Evolutionary conservation across 2,329 filamentous ascomycete species (phyloP), one percentile per base, ranked within the genome.

Genomic region (Fusarium hostae): DNA sequence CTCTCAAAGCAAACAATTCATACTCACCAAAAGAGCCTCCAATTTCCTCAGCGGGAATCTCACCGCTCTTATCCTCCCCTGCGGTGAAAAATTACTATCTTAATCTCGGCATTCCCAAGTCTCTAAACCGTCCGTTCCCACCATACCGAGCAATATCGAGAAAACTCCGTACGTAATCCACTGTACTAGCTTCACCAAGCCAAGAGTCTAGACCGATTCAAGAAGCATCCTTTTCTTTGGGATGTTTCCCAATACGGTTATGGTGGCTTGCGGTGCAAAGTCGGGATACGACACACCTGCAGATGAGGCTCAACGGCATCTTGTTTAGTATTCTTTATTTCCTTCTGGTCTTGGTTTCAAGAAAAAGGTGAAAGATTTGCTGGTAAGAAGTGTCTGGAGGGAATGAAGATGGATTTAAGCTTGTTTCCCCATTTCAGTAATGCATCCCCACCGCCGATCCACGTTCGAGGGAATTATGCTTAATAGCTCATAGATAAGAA

Each of bases 401-500:
- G 18, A 22, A 12, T 32, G 37, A 28, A 16, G 39, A 20, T 43
- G 11, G 5, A 54, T 48, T 48, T 63, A 68, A 68, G 63, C 39
- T 68, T 67, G 43, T 67, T 67, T 66, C 63, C 61, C 52, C 61
- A 26, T 45, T 47, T 41, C 30, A 41, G 48, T 24, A 48, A 43
- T 35, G 45, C 20, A 35, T 43, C 28, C 61, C 65, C 65, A 68
- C 63, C 45, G 56, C 26, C 40, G 57, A 68, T 68, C 63, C 16
- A 40, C n/a, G 2, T 26, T 11, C 35, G 24, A 28, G 40, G 39
- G 41, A 68, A 45, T 68, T 68, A 68, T 68, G 65, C 63, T 68
- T 68, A 68, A 56, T 68, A 51, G 43, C 63, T 68, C 63, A 68
- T 32, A 63, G 65, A 68, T 68, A 68, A 68, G 63, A 34, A 43